phyloP scores from a whole-genome alignment of 768 basidiomycete species.

The Crucibulum laeve region DNA sequence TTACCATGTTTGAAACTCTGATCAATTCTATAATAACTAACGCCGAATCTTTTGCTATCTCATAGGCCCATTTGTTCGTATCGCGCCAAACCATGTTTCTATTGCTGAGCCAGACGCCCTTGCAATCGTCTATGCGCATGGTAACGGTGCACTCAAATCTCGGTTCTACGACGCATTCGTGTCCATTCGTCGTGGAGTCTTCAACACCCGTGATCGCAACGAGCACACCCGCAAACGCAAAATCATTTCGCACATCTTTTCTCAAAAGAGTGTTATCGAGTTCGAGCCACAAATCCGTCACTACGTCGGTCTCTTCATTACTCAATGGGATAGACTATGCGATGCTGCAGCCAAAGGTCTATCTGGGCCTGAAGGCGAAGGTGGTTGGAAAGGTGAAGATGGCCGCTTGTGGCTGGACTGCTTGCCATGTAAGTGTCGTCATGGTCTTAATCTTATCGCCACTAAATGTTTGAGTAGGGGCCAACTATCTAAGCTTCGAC shows the following conservation, averaged over 20 bases:
- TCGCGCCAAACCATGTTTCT: slow-evolving; percentile 76
- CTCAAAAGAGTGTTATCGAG: slow-evolving; percentile 79
- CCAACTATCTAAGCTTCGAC: slow-evolving; percentile 53
- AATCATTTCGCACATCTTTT: slow-evolving; percentile 83
- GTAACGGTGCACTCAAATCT: slow-evolving; percentile 78
- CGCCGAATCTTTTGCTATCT: not conserved
- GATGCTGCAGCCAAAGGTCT: slow-evolving; percentile 50
- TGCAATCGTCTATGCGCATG: slow-evolving; percentile 71
- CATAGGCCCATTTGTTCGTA: slow-evolving; percentile 60
- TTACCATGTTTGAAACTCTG: not conserved
- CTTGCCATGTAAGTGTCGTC: slow-evolving; percentile 54
- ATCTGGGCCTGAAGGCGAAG: slow-evolving; percentile 57
- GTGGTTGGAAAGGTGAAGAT: slow-evolving; percentile 56
- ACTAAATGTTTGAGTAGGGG: slow-evolving; percentile 27
- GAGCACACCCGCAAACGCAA: slow-evolving; percentile 90
- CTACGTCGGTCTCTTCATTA: slow-evolving; percentile 55
- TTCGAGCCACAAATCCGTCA: slow-evolving; percentile 76
- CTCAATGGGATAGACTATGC: slow-evolving; percentile 74
- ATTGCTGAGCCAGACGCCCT: slow-evolving; percentile 78
- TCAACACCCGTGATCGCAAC: slow-evolving; percentile 72
- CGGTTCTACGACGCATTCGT: slow-evolving; percentile 81
- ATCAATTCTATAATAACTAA: not conserved
- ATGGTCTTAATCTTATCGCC: slow-evolving; percentile 2
- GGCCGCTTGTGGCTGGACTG: slow-evolving; percentile 73
- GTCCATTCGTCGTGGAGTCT: slow-evolving; percentile 66